Evolutionary conservation across 148 eudicot genomes (phyloP).

Genomic region (Vaccinium darrowii): DNA sequence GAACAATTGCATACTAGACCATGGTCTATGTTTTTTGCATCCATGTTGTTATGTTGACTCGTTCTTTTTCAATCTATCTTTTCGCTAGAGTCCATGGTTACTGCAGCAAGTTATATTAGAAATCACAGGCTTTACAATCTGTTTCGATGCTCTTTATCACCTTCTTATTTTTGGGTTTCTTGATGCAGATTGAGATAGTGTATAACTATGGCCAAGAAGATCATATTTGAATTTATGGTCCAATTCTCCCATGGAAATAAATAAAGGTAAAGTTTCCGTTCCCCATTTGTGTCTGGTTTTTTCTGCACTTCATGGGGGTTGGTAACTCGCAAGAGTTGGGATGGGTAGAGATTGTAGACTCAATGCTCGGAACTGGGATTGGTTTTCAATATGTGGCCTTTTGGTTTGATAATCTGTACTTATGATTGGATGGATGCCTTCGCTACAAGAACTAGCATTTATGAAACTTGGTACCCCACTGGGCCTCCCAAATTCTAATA

Average conservation of each 20-base stretch:
- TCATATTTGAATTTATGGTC: conserved; percentile 6
- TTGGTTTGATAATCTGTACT: background rate
- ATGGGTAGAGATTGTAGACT: background rate
- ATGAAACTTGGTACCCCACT: background rate
- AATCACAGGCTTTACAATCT: conserved; percentile 2
- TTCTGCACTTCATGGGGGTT: background rate
- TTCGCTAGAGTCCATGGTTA: background rate
- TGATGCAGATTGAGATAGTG: conserved; percentile 48
- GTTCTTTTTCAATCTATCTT: background rate
- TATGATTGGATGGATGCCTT: background rate
- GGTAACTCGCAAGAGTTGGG: background rate
- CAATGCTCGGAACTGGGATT: background rate
- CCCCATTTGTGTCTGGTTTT: no score
- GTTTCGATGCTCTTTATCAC: background rate
- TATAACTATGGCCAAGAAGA: conserved; percentile 45
- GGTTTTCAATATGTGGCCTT: background rate
- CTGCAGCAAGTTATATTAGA: background rate
- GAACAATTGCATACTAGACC: background rate
- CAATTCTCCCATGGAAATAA: conserved; percentile 17
- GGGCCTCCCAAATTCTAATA: background rate
- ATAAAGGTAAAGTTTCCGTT: conserved; percentile 18
- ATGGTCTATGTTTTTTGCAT: conserved; percentile 1
- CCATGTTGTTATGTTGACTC: background rate
- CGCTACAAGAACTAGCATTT: background rate
- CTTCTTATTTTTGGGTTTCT: background rate